Percentiles rank a stretch among this genome's conserved stretches.
Conservation (phyloP, 2,329 filamentous ascomycete genomes). For the Trichoderma breve region DNA sequence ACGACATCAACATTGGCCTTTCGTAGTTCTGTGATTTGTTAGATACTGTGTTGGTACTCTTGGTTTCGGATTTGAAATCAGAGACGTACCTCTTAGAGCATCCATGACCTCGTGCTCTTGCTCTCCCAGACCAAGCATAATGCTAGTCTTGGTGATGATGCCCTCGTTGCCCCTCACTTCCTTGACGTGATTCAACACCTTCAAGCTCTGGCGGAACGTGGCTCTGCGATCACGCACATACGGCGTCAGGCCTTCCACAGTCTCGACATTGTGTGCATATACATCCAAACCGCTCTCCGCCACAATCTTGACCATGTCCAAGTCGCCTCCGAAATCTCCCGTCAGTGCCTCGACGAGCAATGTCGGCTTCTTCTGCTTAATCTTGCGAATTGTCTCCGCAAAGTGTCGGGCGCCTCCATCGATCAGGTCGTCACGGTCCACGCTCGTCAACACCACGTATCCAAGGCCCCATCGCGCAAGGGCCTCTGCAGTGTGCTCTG, state of each 20-base stretch:
- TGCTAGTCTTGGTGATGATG: slow-evolving; percentile 96
- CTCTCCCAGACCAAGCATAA: slow-evolving; percentile 95
- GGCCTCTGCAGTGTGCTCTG: slow-evolving; percentile 94
- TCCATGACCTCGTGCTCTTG: slow-evolving; percentile 82
- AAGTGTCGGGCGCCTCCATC: slow-evolving; percentile 90
- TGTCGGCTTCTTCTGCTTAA: slow-evolving; percentile 78
- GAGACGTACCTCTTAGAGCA: slow-evolving; percentile 62
- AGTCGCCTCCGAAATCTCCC: slow-evolving; percentile 80
- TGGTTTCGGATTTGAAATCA: not conserved
- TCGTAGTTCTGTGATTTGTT: slow-evolving; percentile 59
- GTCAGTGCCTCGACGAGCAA: slow-evolving; percentile 82
- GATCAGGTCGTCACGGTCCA: slow-evolving; percentile 87
- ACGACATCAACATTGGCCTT: slow-evolving; percentile 85
- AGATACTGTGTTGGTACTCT: not conserved
- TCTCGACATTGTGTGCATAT: slow-evolving; percentile 97
- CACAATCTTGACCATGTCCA: slow-evolving; percentile 83
- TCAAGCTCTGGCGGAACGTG: slow-evolving; percentile 81
- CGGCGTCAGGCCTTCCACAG: slow-evolving; percentile 84
- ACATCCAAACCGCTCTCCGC: slow-evolving; percentile 89
- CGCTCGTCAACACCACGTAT: slow-evolving; percentile 90
- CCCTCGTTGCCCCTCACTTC: slow-evolving; percentile 62
- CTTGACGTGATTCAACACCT: slow-evolving; percentile 80
- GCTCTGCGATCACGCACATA: slow-evolving; percentile 87
- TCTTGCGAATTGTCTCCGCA: slow-evolving; percentile 89
- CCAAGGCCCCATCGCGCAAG: slow-evolving; percentile 89